Evolutionary conservation across 306 rosid genomes (phyloP).

Genomic region (Alnus glutinosa): DNA sequence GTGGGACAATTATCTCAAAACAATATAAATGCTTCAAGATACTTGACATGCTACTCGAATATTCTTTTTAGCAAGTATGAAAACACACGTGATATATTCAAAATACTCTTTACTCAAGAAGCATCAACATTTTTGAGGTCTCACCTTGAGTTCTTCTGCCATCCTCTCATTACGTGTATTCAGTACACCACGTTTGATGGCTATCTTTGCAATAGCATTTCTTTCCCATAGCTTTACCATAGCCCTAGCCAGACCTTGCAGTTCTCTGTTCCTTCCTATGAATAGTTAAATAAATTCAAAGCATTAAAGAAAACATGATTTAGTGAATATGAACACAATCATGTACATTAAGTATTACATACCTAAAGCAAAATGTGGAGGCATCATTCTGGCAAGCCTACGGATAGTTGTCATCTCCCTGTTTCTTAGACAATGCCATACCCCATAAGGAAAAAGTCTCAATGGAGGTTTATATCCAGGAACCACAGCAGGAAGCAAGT

Average conservation of each 20-base stretch:
- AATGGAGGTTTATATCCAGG: conserved; percentile 72
- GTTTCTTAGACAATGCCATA: conserved; percentile 55
- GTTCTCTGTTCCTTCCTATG: conserved; percentile 84
- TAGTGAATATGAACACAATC: conserved; percentile 26
- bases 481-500: conserved; percentile 66
- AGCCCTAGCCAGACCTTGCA: conserved; percentile 90
- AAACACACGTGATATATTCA: conserved; percentile 20
- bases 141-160: conserved; percentile 93
- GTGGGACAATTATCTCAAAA: conserved; percentile 7
- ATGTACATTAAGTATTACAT: conserved; percentile 31
- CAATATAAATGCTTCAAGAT: background rate
- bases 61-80: conserved; percentile 9
- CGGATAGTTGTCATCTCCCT: conserved; percentile 67
- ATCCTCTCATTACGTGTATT: conserved; percentile 78
- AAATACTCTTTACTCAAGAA: conserved; percentile 18
- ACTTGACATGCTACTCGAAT: background rate
- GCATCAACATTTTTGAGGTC: conserved; percentile 22
- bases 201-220: conserved; percentile 84
- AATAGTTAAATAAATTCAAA: conserved; percentile 26
- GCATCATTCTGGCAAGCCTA: conserved; percentile 67
- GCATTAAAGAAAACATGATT: conserved; percentile 2
- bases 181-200: conserved; percentile 94
- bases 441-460: conserved; percentile 78
- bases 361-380: conserved; percentile 98
- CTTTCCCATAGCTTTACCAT: conserved; percentile 87